phyloP scores from a whole-genome alignment of 495 filamentous ascomycete genomes.

The Chaetomium tenue region DNA sequence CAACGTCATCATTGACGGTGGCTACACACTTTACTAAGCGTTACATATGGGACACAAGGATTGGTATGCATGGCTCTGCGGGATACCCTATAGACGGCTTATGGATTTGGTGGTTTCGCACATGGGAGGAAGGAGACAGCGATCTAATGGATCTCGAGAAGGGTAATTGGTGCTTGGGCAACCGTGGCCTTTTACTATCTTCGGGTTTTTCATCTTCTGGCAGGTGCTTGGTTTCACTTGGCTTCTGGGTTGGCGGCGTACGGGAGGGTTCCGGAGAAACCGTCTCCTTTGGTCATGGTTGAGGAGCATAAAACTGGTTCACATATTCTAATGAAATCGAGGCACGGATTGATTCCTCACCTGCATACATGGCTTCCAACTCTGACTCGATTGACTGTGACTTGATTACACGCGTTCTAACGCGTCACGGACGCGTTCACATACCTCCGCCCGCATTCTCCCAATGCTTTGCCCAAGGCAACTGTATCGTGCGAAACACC shows the following conservation, averaged over 20 bases:
- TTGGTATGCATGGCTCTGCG: slow-evolving; percentile 7
- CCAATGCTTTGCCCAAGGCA: no score
- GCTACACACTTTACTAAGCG: slow-evolving; percentile 50
- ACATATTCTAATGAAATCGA: slow-evolving; percentile 5
- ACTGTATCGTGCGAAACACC: no score
- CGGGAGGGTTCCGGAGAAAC: not conserved
- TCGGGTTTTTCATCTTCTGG: not conserved
- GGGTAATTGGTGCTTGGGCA: not conserved
- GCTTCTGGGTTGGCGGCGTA: slow-evolving; percentile 7
- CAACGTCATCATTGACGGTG: slow-evolving; percentile 72
- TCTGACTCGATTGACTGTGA: no score
- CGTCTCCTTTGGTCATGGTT: not conserved
- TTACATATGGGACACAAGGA: not conserved
- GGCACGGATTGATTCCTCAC: not conserved
- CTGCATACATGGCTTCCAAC: not conserved
- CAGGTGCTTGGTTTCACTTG: not conserved
- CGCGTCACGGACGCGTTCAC: not conserved
- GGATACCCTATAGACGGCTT: slow-evolving; percentile 26
- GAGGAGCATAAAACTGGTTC: not conserved
- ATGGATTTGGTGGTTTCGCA: slow-evolving; percentile 7
- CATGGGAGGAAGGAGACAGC: not conserved
- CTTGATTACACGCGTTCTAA: not conserved
- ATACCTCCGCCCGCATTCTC: not conserved
- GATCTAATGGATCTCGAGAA: slow-evolving; percentile 14
- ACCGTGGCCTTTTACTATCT: not conserved